Evolutionary conservation across 1,284 basidiomycete genomes (phyloP).

Genomic region (Puccinia horiana): DNA sequence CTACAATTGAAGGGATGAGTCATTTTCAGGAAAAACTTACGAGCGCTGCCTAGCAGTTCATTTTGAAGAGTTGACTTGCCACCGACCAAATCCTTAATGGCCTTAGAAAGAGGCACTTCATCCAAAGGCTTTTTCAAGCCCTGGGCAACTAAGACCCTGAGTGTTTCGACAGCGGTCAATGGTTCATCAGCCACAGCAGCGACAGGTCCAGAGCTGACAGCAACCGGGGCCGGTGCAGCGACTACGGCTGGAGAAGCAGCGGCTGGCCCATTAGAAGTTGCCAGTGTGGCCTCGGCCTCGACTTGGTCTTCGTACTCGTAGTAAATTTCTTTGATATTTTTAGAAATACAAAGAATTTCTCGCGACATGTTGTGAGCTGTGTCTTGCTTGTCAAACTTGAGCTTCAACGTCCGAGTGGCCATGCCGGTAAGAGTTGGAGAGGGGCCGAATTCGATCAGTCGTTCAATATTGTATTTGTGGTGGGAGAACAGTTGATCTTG

Average conservation of each 20-base stretch:
- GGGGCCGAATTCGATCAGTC: conserved; percentile 92
- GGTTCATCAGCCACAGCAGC: conserved; percentile 83
- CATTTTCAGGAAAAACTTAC: conserved; percentile 64
- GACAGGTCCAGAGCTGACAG: conserved; percentile 62
- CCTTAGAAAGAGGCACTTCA: conserved; percentile 87
- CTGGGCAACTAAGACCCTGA: conserved; percentile 87
- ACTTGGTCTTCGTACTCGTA: conserved; percentile 92
- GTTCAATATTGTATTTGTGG: conserved; percentile 76
- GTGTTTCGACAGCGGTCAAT: conserved; percentile 85
- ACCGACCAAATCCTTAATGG: conserved; percentile 96
- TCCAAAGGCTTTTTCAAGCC: conserved; percentile 93
- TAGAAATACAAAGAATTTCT: conserved; percentile 85
- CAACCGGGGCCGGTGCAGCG: conserved; percentile 59
- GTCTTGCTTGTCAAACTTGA: conserved; percentile 89
- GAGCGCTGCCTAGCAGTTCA: conserved; percentile 74
- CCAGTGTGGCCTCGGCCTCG: conserved; percentile 43
- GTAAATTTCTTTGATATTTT: conserved; percentile 95
- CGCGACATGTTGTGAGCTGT: conserved; percentile 79
- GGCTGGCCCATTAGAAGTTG: conserved; percentile 57
- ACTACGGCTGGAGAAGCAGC: conserved; percentile 57
- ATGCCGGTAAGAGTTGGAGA: conserved; percentile 94
- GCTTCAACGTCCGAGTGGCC: conserved; percentile 90
- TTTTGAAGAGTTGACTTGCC: conserved; percentile 98
- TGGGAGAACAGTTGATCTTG: conserved; percentile 80
- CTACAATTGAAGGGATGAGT: background rate